Evolutionary conservation across 768 basidiomycete species (phyloP).

Genomic region (Rhizopogon rudus): DNA sequence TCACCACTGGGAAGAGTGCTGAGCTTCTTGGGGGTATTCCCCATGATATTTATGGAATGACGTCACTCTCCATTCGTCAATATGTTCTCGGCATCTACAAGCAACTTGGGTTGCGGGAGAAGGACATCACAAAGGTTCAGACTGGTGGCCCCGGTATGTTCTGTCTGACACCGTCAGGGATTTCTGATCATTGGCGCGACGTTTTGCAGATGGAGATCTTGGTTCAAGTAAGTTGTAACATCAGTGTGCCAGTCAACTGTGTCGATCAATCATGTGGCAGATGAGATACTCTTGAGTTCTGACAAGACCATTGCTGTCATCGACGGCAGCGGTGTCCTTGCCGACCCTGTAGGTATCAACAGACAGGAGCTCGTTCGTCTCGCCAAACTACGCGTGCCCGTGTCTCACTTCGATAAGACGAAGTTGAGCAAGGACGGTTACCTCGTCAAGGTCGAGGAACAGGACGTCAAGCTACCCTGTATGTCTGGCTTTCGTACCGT

Average conservation of each 20-base stretch:
- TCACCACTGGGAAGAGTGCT: conserved; percentile 94
- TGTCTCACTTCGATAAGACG: conserved; percentile 72
- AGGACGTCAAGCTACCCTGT: conserved; percentile 90
- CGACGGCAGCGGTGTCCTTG: conserved; percentile 93
- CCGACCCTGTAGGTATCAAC: conserved; percentile 85
- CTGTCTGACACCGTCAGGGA: background rate
- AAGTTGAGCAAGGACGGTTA: conserved; percentile 95
- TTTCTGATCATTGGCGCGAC: background rate
- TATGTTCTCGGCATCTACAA: conserved; percentile 95
- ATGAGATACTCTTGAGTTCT: conserved; percentile 91
- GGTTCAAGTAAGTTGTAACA: conserved; percentile 72
- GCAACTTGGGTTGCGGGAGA: conserved; percentile 88
- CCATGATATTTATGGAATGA: conserved; percentile 93
- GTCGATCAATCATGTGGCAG: conserved; percentile 30
- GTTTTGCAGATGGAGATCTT: conserved; percentile 76
- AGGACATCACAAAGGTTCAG: conserved; percentile 96
- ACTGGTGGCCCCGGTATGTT: conserved; percentile 84
- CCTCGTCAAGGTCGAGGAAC: conserved; percentile 87
- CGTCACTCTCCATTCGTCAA: conserved; percentile 89
- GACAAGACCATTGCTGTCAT: conserved; percentile 97
- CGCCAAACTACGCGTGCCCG: conserved; percentile 80
- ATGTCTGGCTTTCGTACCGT: conserved; percentile 26
- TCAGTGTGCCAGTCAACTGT: background rate
- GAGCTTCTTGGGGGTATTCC: conserved; percentile 86
- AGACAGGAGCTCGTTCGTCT: conserved; percentile 85